Percentiles rank a stretch among this genome's conserved stretches.
These are phyloP conservation scores for Aspergillus conjunctus DNA, from an alignment of 495 filamentous ascomycete species.

Conservation along the genomic window DNA sequence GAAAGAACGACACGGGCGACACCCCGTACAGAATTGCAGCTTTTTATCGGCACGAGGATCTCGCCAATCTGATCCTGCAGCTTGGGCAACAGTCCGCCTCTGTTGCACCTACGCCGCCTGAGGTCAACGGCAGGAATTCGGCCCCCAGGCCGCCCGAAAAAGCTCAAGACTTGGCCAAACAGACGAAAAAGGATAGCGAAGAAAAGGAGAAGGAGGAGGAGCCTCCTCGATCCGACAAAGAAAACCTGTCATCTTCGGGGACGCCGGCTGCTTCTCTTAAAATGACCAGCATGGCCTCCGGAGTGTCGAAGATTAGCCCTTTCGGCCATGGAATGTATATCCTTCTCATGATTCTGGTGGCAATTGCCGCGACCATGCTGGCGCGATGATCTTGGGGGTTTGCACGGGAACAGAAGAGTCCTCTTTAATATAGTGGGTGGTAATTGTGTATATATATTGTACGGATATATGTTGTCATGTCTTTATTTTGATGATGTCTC, in stretches of 20 bases:
- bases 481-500: too few relatives aligned
- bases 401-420: too few relatives aligned
- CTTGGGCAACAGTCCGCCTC: neutral
- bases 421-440: too few relatives aligned
- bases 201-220: too few relatives aligned
- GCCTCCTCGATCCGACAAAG: too few relatives aligned
- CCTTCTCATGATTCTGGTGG: neutral
- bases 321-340: neutral
- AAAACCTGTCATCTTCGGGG: neutral
- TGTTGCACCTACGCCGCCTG: neutral
- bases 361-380: neutral
- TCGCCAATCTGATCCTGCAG: slow-evolving; percentile 12
- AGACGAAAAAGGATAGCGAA: too few relatives aligned
- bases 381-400: too few relatives aligned
- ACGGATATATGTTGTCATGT: too few relatives aligned
- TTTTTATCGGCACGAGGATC: neutral
- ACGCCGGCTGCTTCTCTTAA: neutral
- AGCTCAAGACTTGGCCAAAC: neutral
- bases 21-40: slow-evolving; percentile 12
- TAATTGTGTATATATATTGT: too few relatives aligned
- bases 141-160: neutral
- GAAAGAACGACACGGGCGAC: neutral
- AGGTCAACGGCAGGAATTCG: neutral
- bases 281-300: too few relatives aligned
- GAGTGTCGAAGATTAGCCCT: neutral